A percentile compares a stretch with the other conserved stretches of the same genome.
Evolutionary conservation across 257 asterid species (phyloP).

Genomic region (Solanum lignicaule): DNA sequence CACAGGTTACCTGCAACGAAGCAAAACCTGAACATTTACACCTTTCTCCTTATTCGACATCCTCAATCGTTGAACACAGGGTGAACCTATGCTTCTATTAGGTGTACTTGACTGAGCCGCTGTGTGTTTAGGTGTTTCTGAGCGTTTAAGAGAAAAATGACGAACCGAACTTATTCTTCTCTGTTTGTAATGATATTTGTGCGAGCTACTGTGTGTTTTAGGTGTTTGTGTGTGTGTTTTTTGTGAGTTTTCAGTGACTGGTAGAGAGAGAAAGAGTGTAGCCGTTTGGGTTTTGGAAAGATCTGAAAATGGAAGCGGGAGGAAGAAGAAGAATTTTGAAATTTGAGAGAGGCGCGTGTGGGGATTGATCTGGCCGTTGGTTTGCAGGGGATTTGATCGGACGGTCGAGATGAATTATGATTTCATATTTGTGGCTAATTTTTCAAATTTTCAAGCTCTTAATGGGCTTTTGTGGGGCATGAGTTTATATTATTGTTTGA

Average conservation of each 20-base stretch:
- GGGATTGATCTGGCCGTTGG: slow-evolving; percentile 13
- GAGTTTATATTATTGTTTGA: background rate
- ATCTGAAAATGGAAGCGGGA: slow-evolving; percentile 36
- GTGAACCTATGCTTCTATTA: background rate
- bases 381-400: background rate
- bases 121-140: background rate
- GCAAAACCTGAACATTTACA: slow-evolving; percentile 90
- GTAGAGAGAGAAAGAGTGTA: background rate
- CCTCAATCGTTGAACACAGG: background rate
- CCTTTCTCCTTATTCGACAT: slow-evolving; percentile 84
- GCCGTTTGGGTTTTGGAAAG: slow-evolving; percentile 1
- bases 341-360: slow-evolving; percentile 27
- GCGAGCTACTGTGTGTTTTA: background rate
- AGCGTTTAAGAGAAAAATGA: background rate
- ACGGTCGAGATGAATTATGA: background rate
- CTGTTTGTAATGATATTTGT: background rate
- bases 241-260: background rate
- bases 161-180: background rate
- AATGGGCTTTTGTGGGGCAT: background rate
- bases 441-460: background rate
- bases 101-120: background rate
- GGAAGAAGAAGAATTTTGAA: slow-evolving; percentile 17
- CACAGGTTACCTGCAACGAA: slow-evolving; percentile 72
- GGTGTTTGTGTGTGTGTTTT: background rate
- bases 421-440: background rate